Evolutionary conservation across 169 alveolate genomes (phyloP).

Genomic region (Pseudocohnilembus persalinus): DNA sequence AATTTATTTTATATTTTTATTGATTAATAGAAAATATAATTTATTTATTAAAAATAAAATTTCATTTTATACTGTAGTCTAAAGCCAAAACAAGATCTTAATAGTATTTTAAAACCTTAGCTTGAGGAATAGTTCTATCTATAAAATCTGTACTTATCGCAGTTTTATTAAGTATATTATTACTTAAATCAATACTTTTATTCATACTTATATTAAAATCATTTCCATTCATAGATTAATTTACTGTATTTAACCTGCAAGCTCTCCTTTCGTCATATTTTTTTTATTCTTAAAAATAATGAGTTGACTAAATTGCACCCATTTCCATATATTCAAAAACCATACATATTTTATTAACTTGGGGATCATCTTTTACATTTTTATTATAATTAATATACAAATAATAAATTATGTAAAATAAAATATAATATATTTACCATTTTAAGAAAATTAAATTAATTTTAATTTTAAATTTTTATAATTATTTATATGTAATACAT

Average conservation of each 20-base stretch:
- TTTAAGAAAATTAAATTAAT: no score
- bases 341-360: not conserved
- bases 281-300: no score
- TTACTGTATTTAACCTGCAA: no score
- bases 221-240: no score
- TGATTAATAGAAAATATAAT: not conserved
- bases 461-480: no score
- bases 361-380: not conserved
- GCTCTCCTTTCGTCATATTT: not conserved
- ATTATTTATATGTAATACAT: no score
- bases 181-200: not conserved
- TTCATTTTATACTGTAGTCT: constrained; percentile 17
- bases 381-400: not conserved
- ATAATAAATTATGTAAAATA: no score
- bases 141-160: not conserved
- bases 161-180: not conserved
- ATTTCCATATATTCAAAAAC: not conserved
- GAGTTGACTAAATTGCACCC: not conserved
- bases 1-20: constrained; percentile 22
- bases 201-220: not conserved
- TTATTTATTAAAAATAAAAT: not conserved
- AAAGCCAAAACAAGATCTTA: constrained; percentile 10
- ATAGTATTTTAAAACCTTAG: not conserved
- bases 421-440: no score
- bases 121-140: not conserved